Percentiles rank a stretch among this genome's conserved stretches.
phyloP scores from a whole-genome alignment of 2,329 filamentous ascomycete genomes.

The Stemphylium lycopersici region DNA sequence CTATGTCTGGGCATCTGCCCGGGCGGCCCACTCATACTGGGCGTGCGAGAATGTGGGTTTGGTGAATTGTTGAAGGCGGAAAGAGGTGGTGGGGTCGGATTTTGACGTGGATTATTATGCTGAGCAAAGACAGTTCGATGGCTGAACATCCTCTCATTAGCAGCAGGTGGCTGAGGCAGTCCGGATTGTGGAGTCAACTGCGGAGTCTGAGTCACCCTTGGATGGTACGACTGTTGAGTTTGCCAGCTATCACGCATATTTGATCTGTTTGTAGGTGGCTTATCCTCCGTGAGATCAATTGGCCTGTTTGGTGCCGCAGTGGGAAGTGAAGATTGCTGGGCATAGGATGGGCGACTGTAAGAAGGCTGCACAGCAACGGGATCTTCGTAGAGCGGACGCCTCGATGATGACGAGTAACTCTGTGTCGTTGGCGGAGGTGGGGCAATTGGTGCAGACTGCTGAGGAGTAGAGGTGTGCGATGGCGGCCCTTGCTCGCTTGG shows the following conservation, averaged over 20 bases:
- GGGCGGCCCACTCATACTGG: constrained; percentile 41
- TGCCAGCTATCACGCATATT: constrained; percentile 40
- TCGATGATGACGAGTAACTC: constrained; percentile 24
- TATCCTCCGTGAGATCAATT: constrained; percentile 43
- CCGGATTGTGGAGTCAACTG: constrained; percentile 33
- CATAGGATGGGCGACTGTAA: constrained; percentile 35
- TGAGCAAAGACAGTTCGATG: constrained; percentile 44
- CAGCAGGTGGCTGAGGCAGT: constrained; percentile 31
- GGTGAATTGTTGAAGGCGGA: constrained; percentile 40
- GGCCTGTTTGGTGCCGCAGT: constrained; percentile 30
- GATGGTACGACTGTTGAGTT: constrained; percentile 34
- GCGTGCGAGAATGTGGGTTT: constrained; percentile 43
- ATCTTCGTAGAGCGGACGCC: constrained; percentile 38
- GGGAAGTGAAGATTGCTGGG: constrained; percentile 33
- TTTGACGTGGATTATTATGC: constrained; percentile 41
- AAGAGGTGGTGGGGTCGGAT: constrained; percentile 43
- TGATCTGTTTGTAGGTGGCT: constrained; percentile 24
- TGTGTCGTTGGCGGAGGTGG: constrained; percentile 38
- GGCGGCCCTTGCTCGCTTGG: constrained; percentile 39
- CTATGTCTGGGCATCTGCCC: constrained; percentile 33
- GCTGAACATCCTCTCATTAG: constrained; percentile 31
- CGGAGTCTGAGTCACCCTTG: constrained; percentile 35
- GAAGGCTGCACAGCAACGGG: constrained; percentile 28
- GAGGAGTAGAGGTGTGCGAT: constrained; percentile 45
- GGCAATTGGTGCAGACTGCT: constrained; percentile 42